Percentiles rank a stretch among this genome's conserved stretches.
phyloP scores from a whole-genome alignment of 768 basidiomycete species.

The Rhodotorula sphaerocarpa region DNA sequence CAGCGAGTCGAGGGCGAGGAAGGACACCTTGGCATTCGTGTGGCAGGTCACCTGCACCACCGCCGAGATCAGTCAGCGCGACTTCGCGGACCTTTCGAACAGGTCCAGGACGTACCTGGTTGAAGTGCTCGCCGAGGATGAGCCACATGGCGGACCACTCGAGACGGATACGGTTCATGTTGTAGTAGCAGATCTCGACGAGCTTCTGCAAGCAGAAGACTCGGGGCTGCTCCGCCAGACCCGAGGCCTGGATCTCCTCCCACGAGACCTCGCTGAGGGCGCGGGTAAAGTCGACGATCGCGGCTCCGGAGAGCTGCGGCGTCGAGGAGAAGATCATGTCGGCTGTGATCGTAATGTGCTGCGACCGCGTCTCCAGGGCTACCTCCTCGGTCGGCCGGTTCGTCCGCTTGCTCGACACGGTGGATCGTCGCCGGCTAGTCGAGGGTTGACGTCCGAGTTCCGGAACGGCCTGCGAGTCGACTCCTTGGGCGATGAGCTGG shows the following conservation, averaged over 20 bases:
- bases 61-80: neutral
- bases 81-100: neutral
- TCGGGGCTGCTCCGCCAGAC: constrained; percentile 83
- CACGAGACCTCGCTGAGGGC: constrained; percentile 94
- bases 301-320: constrained; percentile 84
- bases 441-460: constrained; percentile 75
- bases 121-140: constrained; percentile 96
- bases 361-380: constrained; percentile 91
- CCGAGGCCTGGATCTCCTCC: constrained; percentile 98
- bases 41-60: constrained; percentile 88
- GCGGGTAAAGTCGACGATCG: constrained; percentile 94
- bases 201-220: constrained; percentile 95
- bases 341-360: constrained; percentile 94
- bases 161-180: constrained; percentile 93
- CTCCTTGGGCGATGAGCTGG: constrained; percentile 88
- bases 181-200: constrained; percentile 98
- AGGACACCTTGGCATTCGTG: constrained; percentile 89
- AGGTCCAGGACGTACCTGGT: constrained; percentile 55
- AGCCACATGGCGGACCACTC: constrained; percentile 99
- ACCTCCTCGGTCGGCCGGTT: constrained; percentile 75
- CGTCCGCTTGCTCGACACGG: constrained; percentile 24
- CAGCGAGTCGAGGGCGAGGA: constrained; percentile 92
- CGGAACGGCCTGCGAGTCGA: constrained; percentile 55
- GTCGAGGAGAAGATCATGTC: constrained; percentile 99
- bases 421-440: constrained; percentile 40